Conservation (phyloP, 2,329 filamentous ascomycete genomes). For the Epichloe typhina region DNA sequence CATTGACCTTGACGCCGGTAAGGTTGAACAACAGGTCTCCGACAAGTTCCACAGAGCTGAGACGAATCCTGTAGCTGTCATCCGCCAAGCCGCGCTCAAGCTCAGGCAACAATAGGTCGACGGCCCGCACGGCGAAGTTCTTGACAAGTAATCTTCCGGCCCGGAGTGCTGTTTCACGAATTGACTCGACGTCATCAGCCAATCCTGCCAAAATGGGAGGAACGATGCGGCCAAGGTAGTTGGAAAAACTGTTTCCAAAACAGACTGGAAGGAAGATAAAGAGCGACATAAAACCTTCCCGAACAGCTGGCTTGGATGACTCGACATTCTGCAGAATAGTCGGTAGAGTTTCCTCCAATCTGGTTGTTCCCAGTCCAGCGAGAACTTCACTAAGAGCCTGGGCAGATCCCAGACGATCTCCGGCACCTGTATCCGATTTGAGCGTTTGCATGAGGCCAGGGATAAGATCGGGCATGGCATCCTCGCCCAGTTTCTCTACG, state of each 20-base stretch:
- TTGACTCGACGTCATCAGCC: slow-evolving; percentile 91
- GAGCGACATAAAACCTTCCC: slow-evolving; percentile 98
- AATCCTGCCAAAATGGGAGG: slow-evolving; percentile 87
- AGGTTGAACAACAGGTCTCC: slow-evolving; percentile 96
- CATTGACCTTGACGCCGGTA: slow-evolving; percentile 75
- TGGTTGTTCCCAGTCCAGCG: slow-evolving; percentile 80
- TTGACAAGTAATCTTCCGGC: slow-evolving; percentile 92
- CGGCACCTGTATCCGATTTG: slow-evolving; percentile 92
- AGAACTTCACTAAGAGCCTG: slow-evolving; percentile 95
- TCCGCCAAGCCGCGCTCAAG: slow-evolving; percentile 94
- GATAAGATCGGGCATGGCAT: slow-evolving; percentile 91
- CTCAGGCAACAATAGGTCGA: slow-evolving; percentile 87
- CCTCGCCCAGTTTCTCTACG: slow-evolving; percentile 96
- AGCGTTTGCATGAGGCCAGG: slow-evolving; percentile 95
- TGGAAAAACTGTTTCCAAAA: slow-evolving; percentile 96
- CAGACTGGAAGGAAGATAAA: slow-evolving; percentile 99
- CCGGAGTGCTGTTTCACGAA: slow-evolving; percentile 88
- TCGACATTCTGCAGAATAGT: slow-evolving; percentile 94
- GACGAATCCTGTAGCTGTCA: slow-evolving; percentile 91
- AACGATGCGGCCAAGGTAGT: slow-evolving; percentile 90
- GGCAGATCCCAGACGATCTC: slow-evolving; percentile 88
- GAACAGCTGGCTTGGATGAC: slow-evolving; percentile 76
- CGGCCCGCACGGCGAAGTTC: slow-evolving; percentile 91
- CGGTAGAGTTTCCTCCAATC: slow-evolving; percentile 88
- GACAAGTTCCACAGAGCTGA: slow-evolving; percentile 95